phyloP scores from a whole-genome alignment of 1,284 basidiomycete species.

The Schizopora paradoxa region DNA sequence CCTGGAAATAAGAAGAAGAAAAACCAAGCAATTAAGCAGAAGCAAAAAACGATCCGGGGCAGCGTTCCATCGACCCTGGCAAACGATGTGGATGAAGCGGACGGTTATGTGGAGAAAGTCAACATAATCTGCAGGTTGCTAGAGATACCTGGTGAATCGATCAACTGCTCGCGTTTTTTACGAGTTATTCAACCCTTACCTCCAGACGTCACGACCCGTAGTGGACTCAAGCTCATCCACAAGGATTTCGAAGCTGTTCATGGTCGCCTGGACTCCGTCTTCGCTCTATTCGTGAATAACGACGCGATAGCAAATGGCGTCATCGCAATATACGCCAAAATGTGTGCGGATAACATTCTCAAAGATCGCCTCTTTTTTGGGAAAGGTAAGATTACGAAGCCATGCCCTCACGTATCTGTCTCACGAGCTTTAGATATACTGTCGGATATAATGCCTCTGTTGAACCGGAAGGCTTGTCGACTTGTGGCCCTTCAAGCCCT shows the following conservation, averaged over 20 bases:
- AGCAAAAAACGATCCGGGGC: no score
- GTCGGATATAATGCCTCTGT: slow-evolving; percentile 45
- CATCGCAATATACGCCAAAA: slow-evolving; percentile 55
- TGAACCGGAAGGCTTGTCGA: slow-evolving; percentile 41
- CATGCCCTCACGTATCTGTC: no score
- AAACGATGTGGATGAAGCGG: no score
- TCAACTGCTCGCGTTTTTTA: background rate
- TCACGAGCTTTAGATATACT: no score
- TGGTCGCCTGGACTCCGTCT: slow-evolving; percentile 1
- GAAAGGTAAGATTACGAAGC: slow-evolving; percentile 33
- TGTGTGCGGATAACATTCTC: slow-evolving; percentile 54
- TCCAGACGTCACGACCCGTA: slow-evolving; percentile 48
- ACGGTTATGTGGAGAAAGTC: no score
- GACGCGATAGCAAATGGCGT: slow-evolving; percentile 46
- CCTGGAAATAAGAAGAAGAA: no score
- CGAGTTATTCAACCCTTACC: no score
- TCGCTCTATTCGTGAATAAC: slow-evolving; percentile 27
- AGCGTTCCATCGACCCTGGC: no score
- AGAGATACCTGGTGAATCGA: background rate
- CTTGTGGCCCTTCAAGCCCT: slow-evolving; percentile 51
- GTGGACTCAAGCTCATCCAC: slow-evolving; percentile 56
- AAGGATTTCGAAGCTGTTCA: slow-evolving; percentile 19
- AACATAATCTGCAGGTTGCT: background rate
- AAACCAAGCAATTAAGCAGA: no score
- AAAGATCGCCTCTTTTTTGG: slow-evolving; percentile 50